Percentiles rank a stretch among this genome's conserved stretches.
Conservation (phyloP, 1,284 basidiomycete genomes). For the Pseudomicrostroma phylloplanum region DNA sequence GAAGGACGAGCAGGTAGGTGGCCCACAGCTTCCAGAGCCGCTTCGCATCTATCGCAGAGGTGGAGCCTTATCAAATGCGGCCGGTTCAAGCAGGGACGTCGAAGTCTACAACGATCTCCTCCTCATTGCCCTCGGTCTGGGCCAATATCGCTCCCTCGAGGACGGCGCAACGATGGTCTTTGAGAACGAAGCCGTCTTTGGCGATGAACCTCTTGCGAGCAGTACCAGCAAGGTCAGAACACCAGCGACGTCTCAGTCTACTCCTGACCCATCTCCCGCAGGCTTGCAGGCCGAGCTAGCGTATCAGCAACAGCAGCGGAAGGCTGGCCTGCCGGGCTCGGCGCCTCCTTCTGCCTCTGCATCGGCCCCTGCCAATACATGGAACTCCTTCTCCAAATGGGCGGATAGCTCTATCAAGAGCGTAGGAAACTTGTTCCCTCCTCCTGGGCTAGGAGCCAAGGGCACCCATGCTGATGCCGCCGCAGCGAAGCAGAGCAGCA, state of each 20-base stretch:
- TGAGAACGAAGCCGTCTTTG: slow-evolving; percentile 38
- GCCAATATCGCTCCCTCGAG: slow-evolving; percentile 31
- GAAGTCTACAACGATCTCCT: slow-evolving; percentile 37
- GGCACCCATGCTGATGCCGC: too few relatives aligned
- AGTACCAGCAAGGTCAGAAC: neutral
- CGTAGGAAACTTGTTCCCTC: neutral
- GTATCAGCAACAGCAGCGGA: neutral
- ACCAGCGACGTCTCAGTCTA: too few relatives aligned
- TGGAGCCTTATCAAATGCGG: neutral
- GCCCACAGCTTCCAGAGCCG: neutral
- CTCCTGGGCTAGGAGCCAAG: too few relatives aligned
- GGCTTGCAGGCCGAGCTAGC: neutral
- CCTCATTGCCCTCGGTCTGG: slow-evolving; percentile 36
- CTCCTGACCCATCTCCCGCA: neutral
- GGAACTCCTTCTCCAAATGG: neutral
- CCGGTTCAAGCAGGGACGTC: slow-evolving; percentile 21
- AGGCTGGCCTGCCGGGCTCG: neutral
- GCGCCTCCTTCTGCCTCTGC: slow-evolving; percentile 8
- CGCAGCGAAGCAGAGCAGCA: neutral
- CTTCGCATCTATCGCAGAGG: neutral
- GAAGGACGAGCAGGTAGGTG: too few relatives aligned
- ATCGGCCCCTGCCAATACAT: neutral
- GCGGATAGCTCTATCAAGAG: slow-evolving; percentile 1
- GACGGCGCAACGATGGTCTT: slow-evolving; percentile 35
- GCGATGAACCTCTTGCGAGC: slow-evolving; percentile 15